Base-by-base conservation (phyloP, 306 rosid species). In the Prunus kanzakura region DNA sequence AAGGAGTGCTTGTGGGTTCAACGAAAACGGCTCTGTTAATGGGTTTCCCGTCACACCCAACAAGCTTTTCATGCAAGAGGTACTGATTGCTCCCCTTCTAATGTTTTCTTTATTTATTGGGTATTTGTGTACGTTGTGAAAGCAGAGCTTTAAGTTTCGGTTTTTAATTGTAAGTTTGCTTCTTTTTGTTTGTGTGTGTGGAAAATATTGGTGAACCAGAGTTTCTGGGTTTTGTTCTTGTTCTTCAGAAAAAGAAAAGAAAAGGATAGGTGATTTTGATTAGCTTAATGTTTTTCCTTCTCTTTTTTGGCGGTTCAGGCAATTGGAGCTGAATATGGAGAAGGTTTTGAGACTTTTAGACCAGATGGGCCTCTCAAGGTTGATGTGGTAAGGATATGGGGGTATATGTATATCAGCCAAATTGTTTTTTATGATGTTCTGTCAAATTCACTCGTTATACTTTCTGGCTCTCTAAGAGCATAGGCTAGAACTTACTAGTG, bases 261-360 rank as follows among this genome's bases (percentile, higher is more conserved):
- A 35, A 35, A 30, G 47, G 35, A 22, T 58, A 19, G 41, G 22
- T 22, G 51, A 56, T 45, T 63, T 76, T 64, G 80, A n/a, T 55
- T 25, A 30, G 32, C 20, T 62, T n/a, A 8, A 12, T 50, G 47
- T 47, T 50, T 46, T 46, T 41, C 58, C 14, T 32, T 14, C 1
- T 23, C 20, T 41, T 22, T 50, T 75, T 77, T 71, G 80, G 71
- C 70, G 62, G 87, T 62, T 11, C 85, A 96, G 99, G 93, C 93
- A 54, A 96, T 96, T 82, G 99, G 99, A 80, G 99, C 99, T 78
- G 99, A 96, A 85, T 96, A 96, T 82, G 99, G 99, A 75, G 99
- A 96, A 85, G 99, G 96, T 60, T 96, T 96, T 82, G 99, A 92
- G 78, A 91, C 98, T 82, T 96, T 96, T 80, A 87, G 99, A 83